phyloP scores from a whole-genome alignment of 2,329 filamentous ascomycete species.

The Cladophialophora carrionii region DNA sequence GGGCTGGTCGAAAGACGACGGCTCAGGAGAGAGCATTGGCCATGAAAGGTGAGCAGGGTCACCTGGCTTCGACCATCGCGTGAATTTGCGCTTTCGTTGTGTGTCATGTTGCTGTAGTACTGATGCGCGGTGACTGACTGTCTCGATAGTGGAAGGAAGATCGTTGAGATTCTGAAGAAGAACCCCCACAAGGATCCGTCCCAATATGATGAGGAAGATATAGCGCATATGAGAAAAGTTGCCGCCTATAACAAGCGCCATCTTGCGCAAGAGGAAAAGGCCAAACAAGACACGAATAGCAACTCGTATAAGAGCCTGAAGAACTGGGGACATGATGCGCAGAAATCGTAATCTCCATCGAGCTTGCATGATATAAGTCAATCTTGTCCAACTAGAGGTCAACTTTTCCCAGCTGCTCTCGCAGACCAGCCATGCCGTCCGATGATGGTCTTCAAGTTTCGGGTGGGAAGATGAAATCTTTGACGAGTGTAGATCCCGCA shows the following conservation, averaged over 20 bases:
- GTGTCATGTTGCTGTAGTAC: not conserved
- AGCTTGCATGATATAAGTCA: not conserved
- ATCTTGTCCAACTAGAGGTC: not conserved
- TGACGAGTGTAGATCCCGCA: conserved; percentile 83
- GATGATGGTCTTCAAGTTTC: conserved; percentile 37
- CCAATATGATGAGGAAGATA: conserved; percentile 60
- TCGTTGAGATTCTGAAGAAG: conserved; percentile 64
- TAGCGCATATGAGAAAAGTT: conserved; percentile 66
- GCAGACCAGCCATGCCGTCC: not conserved
- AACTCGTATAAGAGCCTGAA: conserved; percentile 63
- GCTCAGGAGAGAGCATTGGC: conserved; percentile 64
- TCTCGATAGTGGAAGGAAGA: conserved; percentile 61
- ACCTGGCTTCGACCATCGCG: not conserved
- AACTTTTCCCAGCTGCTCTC: not conserved
- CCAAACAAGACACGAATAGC: conserved; percentile 60
- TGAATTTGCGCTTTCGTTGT: not conserved
- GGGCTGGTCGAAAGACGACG: conserved; percentile 64
- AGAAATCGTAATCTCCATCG: conserved; percentile 16
- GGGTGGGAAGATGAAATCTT: conserved; percentile 76
- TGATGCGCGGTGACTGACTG: not conserved
- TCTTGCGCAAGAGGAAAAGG: conserved; percentile 65
- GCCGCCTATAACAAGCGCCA: conserved; percentile 69
- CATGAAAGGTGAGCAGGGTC: conserved; percentile 56
- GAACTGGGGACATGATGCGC: conserved; percentile 52
- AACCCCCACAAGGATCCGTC: conserved; percentile 62